Evolutionary conservation across 176 grass and related monocot genomes (phyloP).

Genomic region (Raddia distichophylla): DNA sequence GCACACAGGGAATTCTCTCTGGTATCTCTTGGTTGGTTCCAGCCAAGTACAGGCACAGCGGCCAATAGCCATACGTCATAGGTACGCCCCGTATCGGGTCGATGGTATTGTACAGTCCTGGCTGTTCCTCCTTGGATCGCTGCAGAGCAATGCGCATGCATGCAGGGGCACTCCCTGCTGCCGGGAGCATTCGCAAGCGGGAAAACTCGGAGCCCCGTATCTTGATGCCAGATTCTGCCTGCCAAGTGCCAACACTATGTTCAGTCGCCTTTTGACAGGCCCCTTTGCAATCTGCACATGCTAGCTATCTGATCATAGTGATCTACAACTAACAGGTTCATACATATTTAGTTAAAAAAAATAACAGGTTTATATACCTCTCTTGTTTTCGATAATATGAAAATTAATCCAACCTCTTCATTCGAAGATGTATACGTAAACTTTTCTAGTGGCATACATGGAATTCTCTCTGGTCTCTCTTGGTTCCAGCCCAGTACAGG

Average conservation of each 20-base stretch:
- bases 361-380: neutral
- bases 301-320: constrained; percentile 31
- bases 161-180: constrained; percentile 19
- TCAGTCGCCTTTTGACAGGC: constrained; percentile 40
- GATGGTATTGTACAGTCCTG: constrained; percentile 28
- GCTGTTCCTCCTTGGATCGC: neutral
- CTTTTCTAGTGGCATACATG: no score
- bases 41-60: neutral
- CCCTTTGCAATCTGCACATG: constrained; percentile 33
- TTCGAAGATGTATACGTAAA: no score
- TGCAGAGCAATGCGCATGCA: neutral
- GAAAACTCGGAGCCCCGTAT: constrained; percentile 39
- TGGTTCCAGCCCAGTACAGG: constrained; percentile 10
- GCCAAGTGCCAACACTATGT: constrained; percentile 45
- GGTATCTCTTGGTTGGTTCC: neutral
- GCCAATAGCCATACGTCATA: constrained; percentile 36
- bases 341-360: no score
- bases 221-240: constrained; percentile 42
- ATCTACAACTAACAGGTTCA: constrained; percentile 20
- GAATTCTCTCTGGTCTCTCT: neutral
- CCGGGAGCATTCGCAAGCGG: constrained; percentile 32
- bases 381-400: no score
- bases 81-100: constrained; percentile 6
- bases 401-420: no score
- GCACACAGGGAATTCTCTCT: no score